Percentiles rank a stretch among this genome's conserved stretches.
Conservation (phyloP, 352 stramenopile genomes). For the Globisporangium yorkense region DNA sequence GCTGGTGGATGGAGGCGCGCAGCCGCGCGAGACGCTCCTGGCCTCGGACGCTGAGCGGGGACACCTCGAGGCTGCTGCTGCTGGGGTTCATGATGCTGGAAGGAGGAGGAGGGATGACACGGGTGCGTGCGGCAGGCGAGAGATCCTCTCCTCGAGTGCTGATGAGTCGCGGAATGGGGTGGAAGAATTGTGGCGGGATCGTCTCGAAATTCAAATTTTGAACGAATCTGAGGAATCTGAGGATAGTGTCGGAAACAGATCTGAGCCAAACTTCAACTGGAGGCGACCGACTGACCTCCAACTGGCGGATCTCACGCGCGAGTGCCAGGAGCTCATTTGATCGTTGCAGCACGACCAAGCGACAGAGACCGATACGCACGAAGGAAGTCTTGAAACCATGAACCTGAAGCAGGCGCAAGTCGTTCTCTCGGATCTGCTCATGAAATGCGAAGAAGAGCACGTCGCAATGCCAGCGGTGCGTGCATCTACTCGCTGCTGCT, state of each 20-base stretch:
- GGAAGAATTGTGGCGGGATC: background rate
- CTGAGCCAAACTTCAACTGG: background rate
- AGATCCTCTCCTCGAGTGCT: background rate
- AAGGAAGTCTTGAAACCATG: constrained; percentile 19
- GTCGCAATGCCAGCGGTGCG: constrained; percentile 36
- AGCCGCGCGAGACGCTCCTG: constrained; percentile 29
- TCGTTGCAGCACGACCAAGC: background rate
- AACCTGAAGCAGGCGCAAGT: constrained; percentile 44
- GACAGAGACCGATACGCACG: background rate
- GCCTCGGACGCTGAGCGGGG: constrained; percentile 36
- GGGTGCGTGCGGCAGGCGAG: background rate
- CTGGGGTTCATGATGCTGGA: constrained; percentile 4
- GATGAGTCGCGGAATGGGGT: background rate
- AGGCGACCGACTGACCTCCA: no score
- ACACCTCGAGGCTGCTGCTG: constrained; percentile 23
- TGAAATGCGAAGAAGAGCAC: constrained; percentile 52
- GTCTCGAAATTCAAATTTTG: background rate
- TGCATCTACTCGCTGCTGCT: no score
- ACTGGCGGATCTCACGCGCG: no score
- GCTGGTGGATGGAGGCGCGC: constrained; percentile 40
- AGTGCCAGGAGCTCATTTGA: background rate
- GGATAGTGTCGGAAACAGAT: background rate
- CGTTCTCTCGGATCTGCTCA: constrained; percentile 53
- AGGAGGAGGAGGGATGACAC: background rate
- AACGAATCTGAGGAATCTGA: background rate